These are phyloP conservation scores for Cercospora berteroae DNA, from an alignment of 2,329 filamentous ascomycete genomes.

Conservation along the genomic window DNA sequence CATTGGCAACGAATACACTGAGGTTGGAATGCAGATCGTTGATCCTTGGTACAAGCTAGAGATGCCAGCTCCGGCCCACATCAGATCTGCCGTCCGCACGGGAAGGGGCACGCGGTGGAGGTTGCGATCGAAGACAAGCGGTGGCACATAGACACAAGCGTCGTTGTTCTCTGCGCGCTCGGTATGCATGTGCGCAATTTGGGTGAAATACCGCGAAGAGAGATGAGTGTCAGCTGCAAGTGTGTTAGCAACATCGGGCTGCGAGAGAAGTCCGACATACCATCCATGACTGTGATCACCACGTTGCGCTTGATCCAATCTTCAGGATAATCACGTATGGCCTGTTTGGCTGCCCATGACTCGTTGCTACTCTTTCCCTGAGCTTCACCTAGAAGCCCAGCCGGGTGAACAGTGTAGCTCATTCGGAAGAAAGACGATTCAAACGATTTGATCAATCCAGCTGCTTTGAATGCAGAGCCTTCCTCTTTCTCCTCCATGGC, in stretches of 20 bases:
- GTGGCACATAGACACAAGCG: constrained; percentile 66
- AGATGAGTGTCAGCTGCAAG: constrained; percentile 67
- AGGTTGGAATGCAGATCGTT: constrained; percentile 66
- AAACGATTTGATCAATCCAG: constrained; percentile 61
- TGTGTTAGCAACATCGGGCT: constrained; percentile 15
- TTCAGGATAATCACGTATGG: constrained; percentile 60
- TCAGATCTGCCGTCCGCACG: constrained; percentile 68
- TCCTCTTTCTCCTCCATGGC: constrained; percentile 70
- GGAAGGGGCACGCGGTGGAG: constrained; percentile 65
- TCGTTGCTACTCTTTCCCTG: constrained; percentile 75
- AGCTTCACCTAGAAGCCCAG: constrained; percentile 64
- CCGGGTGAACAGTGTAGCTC: constrained; percentile 65
- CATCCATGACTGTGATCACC: constrained; percentile 69
- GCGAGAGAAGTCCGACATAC: constrained; percentile 47
- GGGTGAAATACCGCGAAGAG: constrained; percentile 64
- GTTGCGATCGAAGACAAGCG: constrained; percentile 73
- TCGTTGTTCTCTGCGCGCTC: constrained; percentile 58
- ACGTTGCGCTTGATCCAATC: constrained; percentile 56
- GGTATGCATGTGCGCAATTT: constrained; percentile 63
- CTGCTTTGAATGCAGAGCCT: constrained; percentile 61
- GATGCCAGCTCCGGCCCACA: constrained; percentile 70
- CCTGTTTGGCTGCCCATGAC: constrained; percentile 66
- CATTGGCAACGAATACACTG: constrained; percentile 69
- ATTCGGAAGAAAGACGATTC: constrained; percentile 64
- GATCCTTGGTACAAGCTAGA: constrained; percentile 66